Conservation (phyloP, 805 yeast species). For the Starmera pachycereana region DNA sequence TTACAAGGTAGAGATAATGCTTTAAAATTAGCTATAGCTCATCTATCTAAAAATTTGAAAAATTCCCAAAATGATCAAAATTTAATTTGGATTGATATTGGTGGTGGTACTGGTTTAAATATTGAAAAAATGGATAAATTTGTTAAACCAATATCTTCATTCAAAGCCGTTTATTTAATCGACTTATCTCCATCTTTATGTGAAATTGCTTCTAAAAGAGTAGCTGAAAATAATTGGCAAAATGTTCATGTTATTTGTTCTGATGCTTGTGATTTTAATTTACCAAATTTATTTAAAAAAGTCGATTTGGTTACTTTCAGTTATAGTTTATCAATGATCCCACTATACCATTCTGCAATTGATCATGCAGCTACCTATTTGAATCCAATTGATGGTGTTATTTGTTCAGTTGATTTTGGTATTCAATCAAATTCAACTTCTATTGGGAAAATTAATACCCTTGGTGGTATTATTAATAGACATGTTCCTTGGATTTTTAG, state of each 20-base stretch:
- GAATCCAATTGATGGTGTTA: constrained; percentile 44
- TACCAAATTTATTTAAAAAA: constrained; percentile 26
- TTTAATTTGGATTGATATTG: constrained; percentile 69
- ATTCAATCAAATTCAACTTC: constrained; percentile 58
- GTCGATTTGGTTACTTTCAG: constrained; percentile 76
- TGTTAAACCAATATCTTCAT: constrained; percentile 27
- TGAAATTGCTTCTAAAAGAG: constrained; percentile 56
- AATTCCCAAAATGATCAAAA: constrained; percentile 17
- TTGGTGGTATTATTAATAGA: constrained; percentile 65
- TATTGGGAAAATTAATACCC: constrained; percentile 58
- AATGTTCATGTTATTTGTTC: constrained; percentile 62
- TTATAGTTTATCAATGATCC: constrained; percentile 79
- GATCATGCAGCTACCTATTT: constrained; percentile 51
- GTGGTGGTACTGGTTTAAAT: constrained; percentile 83
- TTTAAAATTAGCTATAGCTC: constrained; percentile 47
- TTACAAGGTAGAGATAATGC: constrained; percentile 65
- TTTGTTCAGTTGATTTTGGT: constrained; percentile 73
- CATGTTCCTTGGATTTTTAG: constrained; percentile 70
- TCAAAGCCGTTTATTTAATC: constrained; percentile 59
- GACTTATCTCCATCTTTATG: constrained; percentile 74
- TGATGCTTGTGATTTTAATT: constrained; percentile 64
- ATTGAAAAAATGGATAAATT: constrained; percentile 63
- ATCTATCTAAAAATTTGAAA: constrained; percentile 27
- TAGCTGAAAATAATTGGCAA: constrained; percentile 34
- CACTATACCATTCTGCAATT: constrained; percentile 67